Conservation (phyloP, 2,329 filamentous ascomycete species). For the Cylindrodendrum hubeiense region DNA sequence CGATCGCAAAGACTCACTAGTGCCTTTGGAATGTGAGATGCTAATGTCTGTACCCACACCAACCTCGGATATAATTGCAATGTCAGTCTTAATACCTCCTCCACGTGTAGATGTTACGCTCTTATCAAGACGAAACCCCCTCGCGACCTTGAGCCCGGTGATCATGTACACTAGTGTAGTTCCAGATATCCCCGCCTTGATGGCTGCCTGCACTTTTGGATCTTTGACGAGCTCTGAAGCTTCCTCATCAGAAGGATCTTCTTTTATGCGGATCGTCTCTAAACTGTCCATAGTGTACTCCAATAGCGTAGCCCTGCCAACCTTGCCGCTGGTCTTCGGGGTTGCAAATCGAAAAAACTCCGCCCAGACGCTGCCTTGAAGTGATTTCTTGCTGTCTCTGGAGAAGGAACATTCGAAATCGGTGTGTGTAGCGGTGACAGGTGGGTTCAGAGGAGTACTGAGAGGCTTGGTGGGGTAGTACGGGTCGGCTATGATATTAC, state of each 20-base stretch:
- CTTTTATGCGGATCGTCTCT: neutral
- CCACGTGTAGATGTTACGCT: neutral
- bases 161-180: neutral
- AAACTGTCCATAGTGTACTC: neutral
- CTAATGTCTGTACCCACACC: neutral
- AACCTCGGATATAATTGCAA: neutral
- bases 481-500: no score
- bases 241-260: neutral
- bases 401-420: no score
- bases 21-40: neutral
- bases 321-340: no score
- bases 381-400: no score
- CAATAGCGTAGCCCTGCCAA: neutral
- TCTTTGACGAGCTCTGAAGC: neutral
- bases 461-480: no score
- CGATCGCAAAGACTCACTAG: neutral
- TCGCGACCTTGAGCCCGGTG: neutral
- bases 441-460: no score
- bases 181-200: neutral
- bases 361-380: no score
- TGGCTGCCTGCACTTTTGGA: neutral
- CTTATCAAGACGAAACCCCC: neutral
- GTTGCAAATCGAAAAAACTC: no score
- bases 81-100: neutral
- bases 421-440: no score